Conservation (phyloP, 805 yeast genomes). For the Candida sithepensis region DNA sequence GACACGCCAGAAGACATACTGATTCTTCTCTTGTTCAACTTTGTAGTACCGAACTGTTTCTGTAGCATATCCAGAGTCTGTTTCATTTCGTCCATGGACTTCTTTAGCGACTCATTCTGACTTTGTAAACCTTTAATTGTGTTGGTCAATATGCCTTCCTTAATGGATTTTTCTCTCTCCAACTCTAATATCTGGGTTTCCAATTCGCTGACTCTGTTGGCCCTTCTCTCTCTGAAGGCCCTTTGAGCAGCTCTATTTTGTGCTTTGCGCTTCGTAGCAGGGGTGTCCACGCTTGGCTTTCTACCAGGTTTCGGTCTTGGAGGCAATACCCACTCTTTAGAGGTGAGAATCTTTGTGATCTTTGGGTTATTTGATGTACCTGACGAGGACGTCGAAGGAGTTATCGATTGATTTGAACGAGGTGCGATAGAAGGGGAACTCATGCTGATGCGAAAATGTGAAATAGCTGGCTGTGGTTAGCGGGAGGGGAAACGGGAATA, state of each 20-base stretch:
- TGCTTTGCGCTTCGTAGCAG: constrained; percentile 82
- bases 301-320: constrained; percentile 61
- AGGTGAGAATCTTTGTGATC: constrained; percentile 51
- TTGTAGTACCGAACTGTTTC: constrained; percentile 10
- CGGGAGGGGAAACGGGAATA: too few species aligned
- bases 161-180: constrained; percentile 61
- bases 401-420: constrained; percentile 17
- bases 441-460: constrained; percentile 4
- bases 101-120: constrained; percentile 42
- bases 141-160: constrained; percentile 52
- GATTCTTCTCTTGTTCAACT: constrained; percentile 4
- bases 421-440: constrained; percentile 24
- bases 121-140: constrained; percentile 45
- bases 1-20: constrained; percentile 14
- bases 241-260: constrained; percentile 94
- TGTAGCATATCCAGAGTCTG: constrained; percentile 13
- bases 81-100: constrained; percentile 40
- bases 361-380: constrained; percentile 11
- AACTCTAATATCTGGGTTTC: constrained; percentile 65
- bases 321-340: constrained; percentile 57
- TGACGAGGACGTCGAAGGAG: constrained; percentile 10
- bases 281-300: constrained; percentile 55
- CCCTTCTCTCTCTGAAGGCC: constrained; percentile 84
- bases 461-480: too few species aligned
- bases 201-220: constrained; percentile 74